Evolutionary conservation across 2,329 filamentous ascomycete species (phyloP).

Genomic region (Raffaelea ambrosiae): DNA sequence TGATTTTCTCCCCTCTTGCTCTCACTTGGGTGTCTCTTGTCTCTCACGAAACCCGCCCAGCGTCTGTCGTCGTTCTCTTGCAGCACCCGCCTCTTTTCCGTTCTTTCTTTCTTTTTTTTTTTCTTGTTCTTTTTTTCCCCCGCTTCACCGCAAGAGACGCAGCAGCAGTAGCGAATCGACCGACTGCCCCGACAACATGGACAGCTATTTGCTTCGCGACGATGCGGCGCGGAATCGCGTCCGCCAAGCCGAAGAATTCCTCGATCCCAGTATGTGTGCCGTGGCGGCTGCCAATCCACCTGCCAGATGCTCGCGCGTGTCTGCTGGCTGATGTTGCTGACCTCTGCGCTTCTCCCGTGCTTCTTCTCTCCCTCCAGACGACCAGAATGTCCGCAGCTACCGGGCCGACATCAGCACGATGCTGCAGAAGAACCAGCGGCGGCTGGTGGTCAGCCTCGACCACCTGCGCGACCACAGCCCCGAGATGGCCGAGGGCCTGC

Average conservation of each 20-base stretch:
- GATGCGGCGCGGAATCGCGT: slow-evolving; percentile 77
- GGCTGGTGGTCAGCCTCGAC: slow-evolving; percentile 70
- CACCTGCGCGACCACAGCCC: slow-evolving; percentile 82
- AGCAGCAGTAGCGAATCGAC: too few relatives aligned
- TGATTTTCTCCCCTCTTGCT: slow-evolving; percentile 2
- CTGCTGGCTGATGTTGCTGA: too few relatives aligned
- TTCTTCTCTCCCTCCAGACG: slow-evolving; percentile 30
- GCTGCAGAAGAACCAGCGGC: slow-evolving; percentile 58
- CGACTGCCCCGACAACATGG: slow-evolving; percentile 42
- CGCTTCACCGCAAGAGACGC: too few relatives aligned
- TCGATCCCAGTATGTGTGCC: slow-evolving; percentile 67
- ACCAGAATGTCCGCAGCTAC: slow-evolving; percentile 61
- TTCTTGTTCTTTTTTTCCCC: neutral
- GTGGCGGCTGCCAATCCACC: neutral
- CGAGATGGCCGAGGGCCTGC: slow-evolving; percentile 69
- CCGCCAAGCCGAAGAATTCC: slow-evolving; percentile 81
- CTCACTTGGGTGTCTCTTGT: neutral
- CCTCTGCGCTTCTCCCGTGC: too few relatives aligned
- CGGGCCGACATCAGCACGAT: slow-evolving; percentile 78
- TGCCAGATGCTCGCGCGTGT: too few relatives aligned
- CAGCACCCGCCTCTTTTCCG: too few relatives aligned
- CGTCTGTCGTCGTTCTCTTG: too few relatives aligned
- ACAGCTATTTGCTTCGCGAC: slow-evolving; percentile 67
- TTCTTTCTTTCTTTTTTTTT: neutral
- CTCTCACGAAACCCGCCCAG: neutral